A percentile compares a stretch with the other conserved stretches of the same genome.
Evolutionary conservation across 257 asterid species (phyloP).

Genomic region (Solanum tarijense): DNA sequence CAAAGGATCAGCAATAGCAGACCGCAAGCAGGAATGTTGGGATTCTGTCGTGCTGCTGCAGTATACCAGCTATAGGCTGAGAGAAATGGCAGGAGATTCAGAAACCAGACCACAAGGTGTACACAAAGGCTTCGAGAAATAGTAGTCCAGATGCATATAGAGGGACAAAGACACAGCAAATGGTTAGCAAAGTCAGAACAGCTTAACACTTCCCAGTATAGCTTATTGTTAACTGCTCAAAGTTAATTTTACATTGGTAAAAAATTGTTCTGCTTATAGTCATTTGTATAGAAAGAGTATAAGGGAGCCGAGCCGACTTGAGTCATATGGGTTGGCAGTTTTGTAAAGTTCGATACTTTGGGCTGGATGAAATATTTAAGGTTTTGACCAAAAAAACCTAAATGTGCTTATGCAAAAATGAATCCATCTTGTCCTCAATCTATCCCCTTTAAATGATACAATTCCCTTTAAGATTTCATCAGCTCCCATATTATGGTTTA

Average conservation of each 20-base stretch:
- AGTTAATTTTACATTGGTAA: not conserved
- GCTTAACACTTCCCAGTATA: not conserved
- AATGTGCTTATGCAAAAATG: not conserved
- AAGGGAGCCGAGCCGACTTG: not conserved
- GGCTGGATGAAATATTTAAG: not conserved
- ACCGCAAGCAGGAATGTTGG: not conserved
- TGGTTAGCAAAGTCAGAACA: not conserved
- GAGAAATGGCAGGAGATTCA: not conserved
- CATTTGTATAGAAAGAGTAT: not conserved
- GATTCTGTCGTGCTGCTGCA: not conserved
- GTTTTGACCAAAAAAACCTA: not conserved
- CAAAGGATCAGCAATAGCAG: not conserved
- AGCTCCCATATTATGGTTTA: not conserved
- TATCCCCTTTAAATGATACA: not conserved
- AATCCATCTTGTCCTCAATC: not conserved
- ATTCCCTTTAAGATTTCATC: not conserved
- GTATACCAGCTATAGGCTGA: not conserved
- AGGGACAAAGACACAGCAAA: not conserved
- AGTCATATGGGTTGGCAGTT: not conserved
- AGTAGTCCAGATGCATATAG: not conserved
- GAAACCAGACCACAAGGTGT: not conserved
- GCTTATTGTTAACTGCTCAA: not conserved
- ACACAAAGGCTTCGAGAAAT: not conserved
- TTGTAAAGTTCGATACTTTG: not conserved
- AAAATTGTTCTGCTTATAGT: not conserved